phyloP scores from a whole-genome alignment of 441 rosid species.

The Raphanus hybrid region DNA sequence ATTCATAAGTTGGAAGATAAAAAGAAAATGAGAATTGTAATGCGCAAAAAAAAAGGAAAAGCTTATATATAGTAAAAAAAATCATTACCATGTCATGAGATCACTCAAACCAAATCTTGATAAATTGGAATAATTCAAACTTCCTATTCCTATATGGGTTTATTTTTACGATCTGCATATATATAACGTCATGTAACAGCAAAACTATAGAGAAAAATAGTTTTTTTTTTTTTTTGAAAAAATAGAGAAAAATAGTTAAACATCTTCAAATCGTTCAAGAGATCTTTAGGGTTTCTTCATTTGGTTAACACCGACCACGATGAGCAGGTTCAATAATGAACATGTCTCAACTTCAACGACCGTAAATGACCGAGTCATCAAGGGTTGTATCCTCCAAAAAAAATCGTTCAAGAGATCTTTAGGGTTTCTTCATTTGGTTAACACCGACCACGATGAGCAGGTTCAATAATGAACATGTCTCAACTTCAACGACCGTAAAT shows the following conservation, averaged over 20 bases:
- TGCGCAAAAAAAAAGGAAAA: too few species aligned
- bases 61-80: too few species aligned
- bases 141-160: too few species aligned
- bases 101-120: too few species aligned
- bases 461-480: constrained; percentile 1
- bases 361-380: background rate
- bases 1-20: too few species aligned
- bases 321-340: background rate
- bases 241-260: background rate
- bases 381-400: background rate
- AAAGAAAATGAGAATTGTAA: too few species aligned
- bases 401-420: background rate
- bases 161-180: too few species aligned
- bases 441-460: background rate
- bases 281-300: background rate
- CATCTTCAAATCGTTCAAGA: background rate
- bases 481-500: constrained; percentile 3
- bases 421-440: background rate
- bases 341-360: constrained; percentile 9
- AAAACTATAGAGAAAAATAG: background rate
- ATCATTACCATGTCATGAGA: too few species aligned
- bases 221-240: too few species aligned
- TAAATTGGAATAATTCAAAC: too few species aligned
- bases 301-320: background rate
- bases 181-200: too few species aligned